A percentile compares a stretch with the other conserved stretches of the same genome.
Conservation (phyloP, 1,284 basidiomycete genomes). For the Ustilago tritici region DNA sequence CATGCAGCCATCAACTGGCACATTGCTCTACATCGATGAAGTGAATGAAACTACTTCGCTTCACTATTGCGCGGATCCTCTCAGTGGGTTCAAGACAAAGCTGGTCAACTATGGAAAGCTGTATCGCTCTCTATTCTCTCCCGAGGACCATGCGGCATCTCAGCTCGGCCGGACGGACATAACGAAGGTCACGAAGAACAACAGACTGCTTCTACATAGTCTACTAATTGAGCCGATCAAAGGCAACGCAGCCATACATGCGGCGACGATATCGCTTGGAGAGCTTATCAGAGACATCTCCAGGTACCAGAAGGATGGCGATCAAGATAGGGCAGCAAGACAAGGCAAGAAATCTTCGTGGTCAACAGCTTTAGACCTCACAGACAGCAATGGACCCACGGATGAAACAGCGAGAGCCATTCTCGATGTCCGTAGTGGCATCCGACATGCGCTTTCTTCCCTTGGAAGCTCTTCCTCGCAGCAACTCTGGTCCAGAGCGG, state of each 20-base stretch:
- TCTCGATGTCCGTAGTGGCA: slow-evolving; percentile 21
- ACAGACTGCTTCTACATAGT: not conserved
- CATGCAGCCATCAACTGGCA: slow-evolving; percentile 7
- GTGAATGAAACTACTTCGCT: not conserved
- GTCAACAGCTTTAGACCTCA: slow-evolving; percentile 6
- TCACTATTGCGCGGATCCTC: not conserved
- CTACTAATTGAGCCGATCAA: not conserved
- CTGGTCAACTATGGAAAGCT: slow-evolving; percentile 13
- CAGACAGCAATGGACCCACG: not conserved
- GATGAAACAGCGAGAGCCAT: slow-evolving; percentile 1
- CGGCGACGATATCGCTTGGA: slow-evolving; percentile 17
- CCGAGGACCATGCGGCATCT: not conserved
- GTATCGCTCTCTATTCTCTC: slow-evolving; percentile 12
- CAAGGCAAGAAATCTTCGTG: not conserved
- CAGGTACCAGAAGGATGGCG: not conserved
- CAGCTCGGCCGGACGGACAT: not conserved
- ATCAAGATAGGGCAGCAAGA: not conserved
- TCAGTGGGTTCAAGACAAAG: slow-evolving; percentile 23
- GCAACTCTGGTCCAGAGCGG: slow-evolving; percentile 13
- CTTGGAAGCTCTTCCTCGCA: slow-evolving; percentile 19
- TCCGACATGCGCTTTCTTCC: slow-evolving; percentile 18
- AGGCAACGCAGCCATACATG: slow-evolving; percentile 7
- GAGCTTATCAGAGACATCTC: slow-evolving; percentile 6
- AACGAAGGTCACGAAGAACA: not conserved
- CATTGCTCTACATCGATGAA: slow-evolving; percentile 12